Base-by-base conservation (phyloP, 140 eudicot genomes). In the Flaveria floridana region DNA sequence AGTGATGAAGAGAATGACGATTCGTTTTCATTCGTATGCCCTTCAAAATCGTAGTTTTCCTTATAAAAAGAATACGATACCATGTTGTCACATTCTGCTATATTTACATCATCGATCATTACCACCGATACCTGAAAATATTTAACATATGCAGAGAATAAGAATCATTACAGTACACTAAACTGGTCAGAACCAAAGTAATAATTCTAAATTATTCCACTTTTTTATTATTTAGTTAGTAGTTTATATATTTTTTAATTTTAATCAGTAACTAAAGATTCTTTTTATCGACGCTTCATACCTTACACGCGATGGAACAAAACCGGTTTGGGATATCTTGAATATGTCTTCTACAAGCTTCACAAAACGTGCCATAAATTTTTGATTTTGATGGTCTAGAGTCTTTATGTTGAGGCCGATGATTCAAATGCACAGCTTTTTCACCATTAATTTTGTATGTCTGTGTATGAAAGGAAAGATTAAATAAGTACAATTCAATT, bases 271-370 rank as follows among this genome's bases (percentile, higher is more conserved):
- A 6, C 41, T 34, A 0, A 34, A 34, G 7, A 34, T 34, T 34
- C 41, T 34, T 34, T 34, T 34, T 34, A 34, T 34, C 41, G 41
- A 34, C 41, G 41, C 8, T 5, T 0, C 1, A 21, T 83, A 89
- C 94, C 87, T 89, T 87, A 88, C 96, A 89, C 55, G 91, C 91
- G 56, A 89, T 87, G 20, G 95, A 89, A 71, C 96, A 89, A 76
- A 89, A 89, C 10, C 86, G 85, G 48, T 84, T 87, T 4, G 96
- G 96, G 25, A 82, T 42, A 68, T 87, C 91, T 76, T 89, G 94
- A 15, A 89, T 83, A 76, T 87, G 92, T 82, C 86, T 87, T 66
- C 82, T 82, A 78, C 96, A 89, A 61, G 89, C 93, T 82, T 85
- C 91, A 70, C 96, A 89, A 53, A 55, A 65, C 9, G 82, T 76